These are phyloP conservation scores for Candida sanyaensis DNA, from an alignment of 1,139 yeast species.

Conservation along the genomic window DNA sequence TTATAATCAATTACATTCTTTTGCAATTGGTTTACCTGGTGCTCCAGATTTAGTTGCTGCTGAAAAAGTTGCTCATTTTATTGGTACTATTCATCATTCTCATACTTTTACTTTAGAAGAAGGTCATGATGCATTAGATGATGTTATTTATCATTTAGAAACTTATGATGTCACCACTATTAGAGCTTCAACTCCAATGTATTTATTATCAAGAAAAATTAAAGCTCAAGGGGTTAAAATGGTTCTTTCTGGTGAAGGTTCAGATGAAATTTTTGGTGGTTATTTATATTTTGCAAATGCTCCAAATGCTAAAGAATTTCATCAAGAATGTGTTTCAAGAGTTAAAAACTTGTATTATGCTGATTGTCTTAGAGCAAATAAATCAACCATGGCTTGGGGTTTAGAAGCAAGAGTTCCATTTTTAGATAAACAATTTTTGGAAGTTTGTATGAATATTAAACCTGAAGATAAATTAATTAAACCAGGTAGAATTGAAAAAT, in stretches of 20 bases:
- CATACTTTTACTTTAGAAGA: constrained; percentile 96
- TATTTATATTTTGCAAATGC: constrained; percentile 97
- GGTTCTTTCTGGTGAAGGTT: constrained; percentile 99
- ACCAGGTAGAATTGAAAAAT: constrained; percentile 85
- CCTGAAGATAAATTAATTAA: constrained; percentile 87
- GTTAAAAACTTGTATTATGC: constrained; percentile 97
- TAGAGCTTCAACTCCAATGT: constrained; percentile 99
- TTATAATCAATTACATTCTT: constrained; percentile 88
- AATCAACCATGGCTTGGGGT: constrained; percentile 99
- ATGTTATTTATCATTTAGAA: constrained; percentile 93
- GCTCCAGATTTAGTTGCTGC: constrained; percentile 99
- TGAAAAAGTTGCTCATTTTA: constrained; percentile 90
- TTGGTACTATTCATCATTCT: constrained; percentile 96
- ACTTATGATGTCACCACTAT: constrained; percentile 98
- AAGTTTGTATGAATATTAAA: constrained; percentile 90
- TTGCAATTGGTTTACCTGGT: constrained; percentile 95
- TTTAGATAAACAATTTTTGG: constrained; percentile 90
- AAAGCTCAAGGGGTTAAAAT: constrained; percentile 99
- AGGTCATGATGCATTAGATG: constrained; percentile 93
- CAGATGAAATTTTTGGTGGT: constrained; percentile 98
- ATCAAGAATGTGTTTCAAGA: constrained; percentile 90
- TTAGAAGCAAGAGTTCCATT: constrained; percentile 99
- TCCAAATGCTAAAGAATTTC: constrained; percentile 90
- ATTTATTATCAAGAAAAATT: constrained; percentile 90
- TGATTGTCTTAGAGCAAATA: constrained; percentile 98